These are phyloP conservation scores for Sugiyamaella sp. DNA, from an alignment of 1,139 yeast species.

Conservation along the genomic window DNA sequence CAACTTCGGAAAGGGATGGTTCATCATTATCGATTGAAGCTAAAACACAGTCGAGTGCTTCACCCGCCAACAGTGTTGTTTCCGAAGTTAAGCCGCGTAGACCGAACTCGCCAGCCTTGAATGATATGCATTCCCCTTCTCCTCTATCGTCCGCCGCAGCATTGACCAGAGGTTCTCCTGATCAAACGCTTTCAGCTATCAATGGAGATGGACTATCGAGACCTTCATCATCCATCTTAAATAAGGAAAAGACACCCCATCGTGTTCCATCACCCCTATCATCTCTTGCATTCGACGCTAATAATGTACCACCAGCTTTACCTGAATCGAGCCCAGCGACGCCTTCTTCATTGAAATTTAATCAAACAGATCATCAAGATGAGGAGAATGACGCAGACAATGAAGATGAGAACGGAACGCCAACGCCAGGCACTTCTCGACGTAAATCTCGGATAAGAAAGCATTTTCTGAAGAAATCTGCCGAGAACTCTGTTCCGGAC, in stretches of 20 bases:
- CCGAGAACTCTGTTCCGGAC: not conserved
- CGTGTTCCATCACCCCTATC: conserved; percentile 9
- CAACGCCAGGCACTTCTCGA: not conserved
- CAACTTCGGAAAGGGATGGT: not conserved
- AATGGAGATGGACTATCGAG: not conserved
- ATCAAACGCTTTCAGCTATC: not conserved
- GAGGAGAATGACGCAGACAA: conserved; percentile 11
- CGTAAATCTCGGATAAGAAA: conserved; percentile 2
- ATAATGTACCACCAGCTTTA: not conserved
- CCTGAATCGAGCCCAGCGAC: not conserved
- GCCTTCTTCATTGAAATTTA: conserved; percentile 1
- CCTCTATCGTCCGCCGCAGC: not conserved
- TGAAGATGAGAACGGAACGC: not conserved
- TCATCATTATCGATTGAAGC: no score
- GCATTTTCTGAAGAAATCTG: not conserved
- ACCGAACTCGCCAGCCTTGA: not conserved
- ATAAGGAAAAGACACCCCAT: not conserved
- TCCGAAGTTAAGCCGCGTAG: not conserved
- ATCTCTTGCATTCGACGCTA: conserved; percentile 1
- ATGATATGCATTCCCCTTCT: conserved; percentile 1
- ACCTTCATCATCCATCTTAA: not conserved
- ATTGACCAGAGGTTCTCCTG: not conserved
- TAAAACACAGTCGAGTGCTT: no score
- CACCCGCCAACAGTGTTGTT: not conserved
- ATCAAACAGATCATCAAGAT: not conserved